Evolutionary conservation across 2,329 filamentous ascomycete genomes (phyloP).

Genomic region (Neofusicoccum sp.): DNA sequence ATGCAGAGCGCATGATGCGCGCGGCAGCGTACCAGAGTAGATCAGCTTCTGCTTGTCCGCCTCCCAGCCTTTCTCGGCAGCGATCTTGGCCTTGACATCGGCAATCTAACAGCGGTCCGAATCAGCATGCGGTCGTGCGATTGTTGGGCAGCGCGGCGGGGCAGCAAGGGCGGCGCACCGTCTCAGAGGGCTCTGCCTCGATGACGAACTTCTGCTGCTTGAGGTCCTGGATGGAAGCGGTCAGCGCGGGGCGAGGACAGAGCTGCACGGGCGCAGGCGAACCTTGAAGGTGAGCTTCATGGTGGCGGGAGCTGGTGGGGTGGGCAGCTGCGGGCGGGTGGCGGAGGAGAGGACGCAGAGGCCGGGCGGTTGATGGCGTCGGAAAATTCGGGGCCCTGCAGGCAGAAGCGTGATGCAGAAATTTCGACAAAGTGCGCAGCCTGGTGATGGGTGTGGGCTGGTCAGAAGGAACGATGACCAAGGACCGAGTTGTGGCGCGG

Average conservation of each 20-base stretch:
- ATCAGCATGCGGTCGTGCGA: conserved; percentile 18
- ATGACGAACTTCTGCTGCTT: conserved; percentile 98
- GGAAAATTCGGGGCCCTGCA: conserved; percentile 11
- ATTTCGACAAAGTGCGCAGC: conserved; percentile 16
- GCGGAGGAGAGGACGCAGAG: conserved; percentile 13
- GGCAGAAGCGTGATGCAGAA: conserved; percentile 28
- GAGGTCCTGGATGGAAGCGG: conserved; percentile 67
- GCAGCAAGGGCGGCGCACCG: conserved; percentile 56
- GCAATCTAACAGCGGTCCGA: conserved; percentile 62
- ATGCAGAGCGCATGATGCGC: background rate
- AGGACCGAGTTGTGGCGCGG: too few species aligned
- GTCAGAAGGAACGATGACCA: conserved; percentile 9
- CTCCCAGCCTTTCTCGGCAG: conserved; percentile 91
- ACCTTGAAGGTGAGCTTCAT: conserved; percentile 76
- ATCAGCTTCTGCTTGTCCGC: conserved; percentile 90
- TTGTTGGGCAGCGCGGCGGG: conserved; percentile 17
- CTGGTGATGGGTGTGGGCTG: conserved; percentile 1
- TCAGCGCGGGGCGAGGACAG: background rate
- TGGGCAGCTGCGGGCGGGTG: conserved; percentile 18
- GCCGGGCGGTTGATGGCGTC: background rate
- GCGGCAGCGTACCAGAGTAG: conserved; percentile 71
- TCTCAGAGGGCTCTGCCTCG: conserved; percentile 89
- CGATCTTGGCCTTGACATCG: conserved; percentile 88
- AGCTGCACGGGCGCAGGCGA: conserved; percentile 21
- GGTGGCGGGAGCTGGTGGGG: conserved; percentile 27